phyloP scores from a whole-genome alignment of 768 basidiomycete genomes.

The Coprinopsis strossmayeri region DNA sequence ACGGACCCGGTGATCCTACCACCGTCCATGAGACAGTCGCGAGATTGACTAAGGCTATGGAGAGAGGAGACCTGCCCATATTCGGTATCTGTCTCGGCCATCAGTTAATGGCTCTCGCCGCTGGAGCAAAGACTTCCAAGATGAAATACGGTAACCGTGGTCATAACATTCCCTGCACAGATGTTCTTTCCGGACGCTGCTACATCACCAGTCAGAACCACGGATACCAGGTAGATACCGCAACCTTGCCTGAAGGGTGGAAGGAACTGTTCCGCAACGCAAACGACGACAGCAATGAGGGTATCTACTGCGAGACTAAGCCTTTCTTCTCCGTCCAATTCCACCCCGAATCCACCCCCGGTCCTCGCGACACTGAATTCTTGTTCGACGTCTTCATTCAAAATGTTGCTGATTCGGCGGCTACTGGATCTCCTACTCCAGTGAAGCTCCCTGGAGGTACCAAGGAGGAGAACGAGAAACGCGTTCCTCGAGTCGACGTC shows the following conservation, averaged over 20 bases:
- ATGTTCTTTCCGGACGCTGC: constrained; percentile 88
- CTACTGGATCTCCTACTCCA: constrained; percentile 41
- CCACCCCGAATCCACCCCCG: constrained; percentile 95
- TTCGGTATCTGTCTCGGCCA: constrained; percentile 99
- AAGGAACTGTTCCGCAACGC: constrained; percentile 93
- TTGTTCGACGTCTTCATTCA: constrained; percentile 96
- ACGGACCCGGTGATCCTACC: constrained; percentile 95
- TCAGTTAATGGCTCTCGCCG: constrained; percentile 91
- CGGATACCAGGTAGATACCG: constrained; percentile 89
- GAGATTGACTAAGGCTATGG: constrained; percentile 58
- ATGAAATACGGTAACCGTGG: constrained; percentile 99
- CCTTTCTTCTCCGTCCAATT: constrained; percentile 99
- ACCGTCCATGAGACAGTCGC: constrained; percentile 69
- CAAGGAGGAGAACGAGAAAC: constrained; percentile 76
- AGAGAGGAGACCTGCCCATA: constrained; percentile 76
- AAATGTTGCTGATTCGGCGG: constrained; percentile 70
- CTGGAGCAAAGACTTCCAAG: constrained; percentile 91
- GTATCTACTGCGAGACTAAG: constrained; percentile 87
- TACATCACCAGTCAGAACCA: constrained; percentile 99
- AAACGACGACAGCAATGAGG: constrained; percentile 96
- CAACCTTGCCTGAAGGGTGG: constrained; percentile 79
- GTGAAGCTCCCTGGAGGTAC: constrained; percentile 73
- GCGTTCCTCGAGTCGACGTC: constrained; percentile 66
- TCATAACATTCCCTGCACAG: constrained; percentile 97
- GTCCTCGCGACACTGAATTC: constrained; percentile 97